phyloP scores from a whole-genome alignment of 2,329 filamentous ascomycete species.

The Stagonosporopsis cucurbitacearum region DNA sequence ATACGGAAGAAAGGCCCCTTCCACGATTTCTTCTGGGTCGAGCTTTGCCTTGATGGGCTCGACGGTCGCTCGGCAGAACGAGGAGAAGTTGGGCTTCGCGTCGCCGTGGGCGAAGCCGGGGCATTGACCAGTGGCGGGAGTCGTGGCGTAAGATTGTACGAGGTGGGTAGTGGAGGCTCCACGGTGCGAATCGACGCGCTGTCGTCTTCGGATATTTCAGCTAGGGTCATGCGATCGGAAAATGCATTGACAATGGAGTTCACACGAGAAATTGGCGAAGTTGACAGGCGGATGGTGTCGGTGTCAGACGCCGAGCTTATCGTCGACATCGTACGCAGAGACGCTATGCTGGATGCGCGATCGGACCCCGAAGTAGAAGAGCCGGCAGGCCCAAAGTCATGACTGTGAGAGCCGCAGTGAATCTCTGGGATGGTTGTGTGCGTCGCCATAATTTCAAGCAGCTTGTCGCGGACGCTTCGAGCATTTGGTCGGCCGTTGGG shows the following conservation, averaged over 20 bases:
- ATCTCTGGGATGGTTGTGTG: conserved; percentile 42
- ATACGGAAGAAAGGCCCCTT: conserved; percentile 41
- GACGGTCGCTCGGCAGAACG: conserved; percentile 3
- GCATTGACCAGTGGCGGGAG: conserved; percentile 23
- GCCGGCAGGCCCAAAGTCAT: conserved; percentile 35
- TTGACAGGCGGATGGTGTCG: conserved; percentile 40
- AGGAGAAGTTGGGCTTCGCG: conserved; percentile 22
- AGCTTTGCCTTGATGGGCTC: conserved; percentile 7
- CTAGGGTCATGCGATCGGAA: conserved; percentile 37
- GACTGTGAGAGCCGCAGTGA: conserved; percentile 45
- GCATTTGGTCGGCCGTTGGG: conserved; percentile 52
- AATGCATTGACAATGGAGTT: conserved; percentile 44
- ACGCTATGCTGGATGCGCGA: conserved; percentile 36
- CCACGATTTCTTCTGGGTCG: conserved; percentile 32
- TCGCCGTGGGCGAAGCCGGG: conserved; percentile 20
- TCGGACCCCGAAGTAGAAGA: conserved; percentile 38
- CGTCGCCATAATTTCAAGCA: conserved; percentile 41
- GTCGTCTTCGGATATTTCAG: conserved; percentile 43
- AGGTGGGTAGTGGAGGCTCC: conserved; percentile 24
- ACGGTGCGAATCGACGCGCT: conserved; percentile 37
- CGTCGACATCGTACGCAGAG: conserved; percentile 39
- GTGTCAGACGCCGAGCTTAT: conserved; percentile 38
- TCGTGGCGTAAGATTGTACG: conserved; percentile 25
- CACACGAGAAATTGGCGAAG: conserved; percentile 29
- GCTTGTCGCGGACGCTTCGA: conserved; percentile 49